Evolutionary conservation across 768 basidiomycete genomes (phyloP), one percentile per base, ranked within the genome.

Genomic region (Hydnomerulius pinastri): DNA sequence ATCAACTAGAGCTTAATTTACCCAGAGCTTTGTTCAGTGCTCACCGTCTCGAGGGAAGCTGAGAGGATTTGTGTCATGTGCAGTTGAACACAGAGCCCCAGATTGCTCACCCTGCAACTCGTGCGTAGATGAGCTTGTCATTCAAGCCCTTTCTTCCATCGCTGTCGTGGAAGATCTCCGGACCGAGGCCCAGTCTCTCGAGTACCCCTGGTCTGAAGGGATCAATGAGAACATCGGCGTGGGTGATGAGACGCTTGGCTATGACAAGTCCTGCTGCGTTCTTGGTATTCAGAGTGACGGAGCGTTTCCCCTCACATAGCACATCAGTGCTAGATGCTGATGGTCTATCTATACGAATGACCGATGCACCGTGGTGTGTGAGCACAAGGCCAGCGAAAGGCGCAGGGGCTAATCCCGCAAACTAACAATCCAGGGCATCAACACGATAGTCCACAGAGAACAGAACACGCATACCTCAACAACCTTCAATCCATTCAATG

Each of bases 141-240:
- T 92, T 92, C 46, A 81, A 44, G 3, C 83, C 85, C 46, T 54
- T 55, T 15, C 36, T 57, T 41, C 71, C 69, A 5, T 68, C 73
- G 27, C 61, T 61, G 41, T 83, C 82, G 15, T 90, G 69, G 60
- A 92, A 90, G 4, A 85, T 74, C 4, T 86, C 80, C 1, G 90
- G 91, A 10, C 87, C 90, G 15, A 93, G 71, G 2, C 86, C 86
- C 25, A 91, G 71, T 51, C 79, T 77, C 61, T 93, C 90, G 70
- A 92, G 75, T 2, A 92, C 88, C 1, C 90, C 91, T 43, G 90
- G 89, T 40, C 90, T 74, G 65, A 87, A 93, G 1, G 91, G 83
- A 62, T 93, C 90, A 59, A 93, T 88, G 38, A 92, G 71, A 13
- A 92, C 77, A 65, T 93, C 90, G n/a, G 88, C 86, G 29, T 75